Percentiles rank a stretch among this genome's conserved stretches.
Conservation (phyloP, 352 stramenopile genomes). For the Blastocystis hominis region DNA sequence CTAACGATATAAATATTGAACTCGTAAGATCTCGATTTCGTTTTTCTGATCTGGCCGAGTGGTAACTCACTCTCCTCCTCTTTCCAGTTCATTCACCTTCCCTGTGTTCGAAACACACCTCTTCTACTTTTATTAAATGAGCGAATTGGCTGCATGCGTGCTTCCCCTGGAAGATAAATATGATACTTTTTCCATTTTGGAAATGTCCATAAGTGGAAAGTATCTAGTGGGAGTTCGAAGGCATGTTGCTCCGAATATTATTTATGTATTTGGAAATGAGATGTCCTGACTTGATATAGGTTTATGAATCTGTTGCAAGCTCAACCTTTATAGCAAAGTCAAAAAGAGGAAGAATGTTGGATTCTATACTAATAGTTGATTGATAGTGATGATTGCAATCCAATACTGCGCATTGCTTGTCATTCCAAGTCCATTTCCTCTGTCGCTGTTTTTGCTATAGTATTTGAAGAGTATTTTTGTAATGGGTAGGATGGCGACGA, state of each 20-base stretch:
- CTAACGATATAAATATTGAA: too few relatives aligned
- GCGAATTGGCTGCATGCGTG: not conserved
- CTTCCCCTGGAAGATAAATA: conserved; percentile 3
- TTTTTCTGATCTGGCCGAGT: not conserved
- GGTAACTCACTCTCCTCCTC: conserved; percentile 25
- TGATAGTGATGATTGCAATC: not conserved
- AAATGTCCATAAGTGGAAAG: not conserved
- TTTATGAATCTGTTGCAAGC: not conserved
- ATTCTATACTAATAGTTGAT: not conserved
- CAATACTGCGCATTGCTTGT: not conserved
- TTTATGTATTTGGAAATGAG: not conserved
- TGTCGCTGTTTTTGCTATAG: not conserved
- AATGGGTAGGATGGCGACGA: not conserved
- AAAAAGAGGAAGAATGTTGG: not conserved
- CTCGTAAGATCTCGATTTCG: too few relatives aligned
- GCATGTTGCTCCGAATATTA: not conserved
- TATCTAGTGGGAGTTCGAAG: conserved; percentile 8
- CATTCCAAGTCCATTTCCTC: not conserved
- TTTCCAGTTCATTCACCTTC: not conserved
- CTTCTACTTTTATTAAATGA: not conserved
- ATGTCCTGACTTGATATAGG: not conserved
- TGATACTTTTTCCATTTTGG: conserved; percentile 34
- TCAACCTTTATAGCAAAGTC: not conserved
- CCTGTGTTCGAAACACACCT: conserved; percentile 30
- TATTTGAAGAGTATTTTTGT: not conserved